Conservation (phyloP, 1,284 basidiomycete species). For the Boletus mariae region DNA sequence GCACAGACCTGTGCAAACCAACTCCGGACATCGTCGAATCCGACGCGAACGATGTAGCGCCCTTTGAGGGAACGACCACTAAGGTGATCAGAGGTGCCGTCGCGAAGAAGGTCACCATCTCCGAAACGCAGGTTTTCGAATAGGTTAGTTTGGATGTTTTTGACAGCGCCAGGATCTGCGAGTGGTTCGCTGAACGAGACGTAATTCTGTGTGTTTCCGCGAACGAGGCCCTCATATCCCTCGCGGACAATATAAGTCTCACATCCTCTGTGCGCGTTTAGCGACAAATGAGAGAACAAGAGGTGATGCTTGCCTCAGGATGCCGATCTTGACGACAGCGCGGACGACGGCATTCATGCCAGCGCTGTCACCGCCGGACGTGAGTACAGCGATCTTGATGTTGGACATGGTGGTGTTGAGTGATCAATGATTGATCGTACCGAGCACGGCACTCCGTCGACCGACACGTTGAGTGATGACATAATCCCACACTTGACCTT, state of each 20-base stretch:
- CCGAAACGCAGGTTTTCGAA: conserved; percentile 81
- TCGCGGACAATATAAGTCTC: conserved; percentile 93
- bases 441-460: no score
- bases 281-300: not conserved
- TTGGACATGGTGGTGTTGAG: conserved; percentile 3
- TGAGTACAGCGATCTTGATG: conserved; percentile 90
- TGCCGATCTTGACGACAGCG: conserved; percentile 85
- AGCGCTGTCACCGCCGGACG: conserved; percentile 95
- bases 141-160: conserved; percentile 37
- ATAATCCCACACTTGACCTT: not conserved
- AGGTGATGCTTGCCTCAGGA: conserved; percentile 63
- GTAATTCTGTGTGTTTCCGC: conserved; percentile 55
- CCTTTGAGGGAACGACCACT: conserved; percentile 75
- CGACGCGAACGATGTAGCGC: conserved; percentile 92
- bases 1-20: conserved; percentile 82
- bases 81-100: conserved; percentile 81
- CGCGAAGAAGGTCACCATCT: conserved; percentile 83
- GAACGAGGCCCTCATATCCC: conserved; percentile 93
- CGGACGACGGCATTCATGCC: conserved; percentile 97
- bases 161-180: conserved; percentile 20
- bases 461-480: not conserved
- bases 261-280: conserved; percentile 63
- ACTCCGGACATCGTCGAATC: conserved; percentile 96
- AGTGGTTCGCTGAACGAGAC: conserved; percentile 16
- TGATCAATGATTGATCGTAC: no score